A percentile compares a stretch with the other conserved stretches of the same genome.
These are phyloP conservation scores for Lipomyces mesembrius DNA, from an alignment of 805 yeast species.

Conservation along the genomic window DNA sequence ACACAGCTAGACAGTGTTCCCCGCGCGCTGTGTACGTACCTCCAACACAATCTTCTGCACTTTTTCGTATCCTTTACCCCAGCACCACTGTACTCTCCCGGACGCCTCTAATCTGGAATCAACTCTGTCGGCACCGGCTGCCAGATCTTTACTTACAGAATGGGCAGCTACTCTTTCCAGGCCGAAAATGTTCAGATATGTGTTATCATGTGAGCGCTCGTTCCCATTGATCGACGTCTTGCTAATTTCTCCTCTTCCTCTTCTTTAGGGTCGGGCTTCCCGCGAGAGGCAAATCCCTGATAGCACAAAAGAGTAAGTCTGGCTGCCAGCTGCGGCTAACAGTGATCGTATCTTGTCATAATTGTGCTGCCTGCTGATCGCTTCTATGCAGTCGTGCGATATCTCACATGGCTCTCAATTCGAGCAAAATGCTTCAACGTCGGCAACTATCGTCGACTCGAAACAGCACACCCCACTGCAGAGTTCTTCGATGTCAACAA, in stretches of 20 bases:
- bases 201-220: conserved; percentile 61
- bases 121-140: background rate
- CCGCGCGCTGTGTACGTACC: background rate
- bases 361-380: background rate
- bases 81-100: background rate
- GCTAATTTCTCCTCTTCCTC: background rate
- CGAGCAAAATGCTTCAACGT: conserved; percentile 87
- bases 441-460: conserved; percentile 77
- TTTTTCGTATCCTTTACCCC: background rate
- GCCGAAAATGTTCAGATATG: conserved; percentile 77
- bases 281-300: conserved; percentile 86
- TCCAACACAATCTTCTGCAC: background rate
- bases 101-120: background rate
- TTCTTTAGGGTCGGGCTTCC: conserved; percentile 50
- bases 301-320: conserved; percentile 76
- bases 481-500: conserved; percentile 76
- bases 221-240: background rate
- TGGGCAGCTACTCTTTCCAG: conserved; percentile 37
- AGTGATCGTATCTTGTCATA: background rate
- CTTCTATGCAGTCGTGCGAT: conserved; percentile 66
- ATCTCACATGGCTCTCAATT: conserved; percentile 89
- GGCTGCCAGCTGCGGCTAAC: background rate
- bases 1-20: background rate
- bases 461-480: conserved; percentile 67
- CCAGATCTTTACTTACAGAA: background rate